These are phyloP conservation scores for Eruca vesicaria DNA, from an alignment of 441 rosid species.

Conservation along the genomic window DNA sequence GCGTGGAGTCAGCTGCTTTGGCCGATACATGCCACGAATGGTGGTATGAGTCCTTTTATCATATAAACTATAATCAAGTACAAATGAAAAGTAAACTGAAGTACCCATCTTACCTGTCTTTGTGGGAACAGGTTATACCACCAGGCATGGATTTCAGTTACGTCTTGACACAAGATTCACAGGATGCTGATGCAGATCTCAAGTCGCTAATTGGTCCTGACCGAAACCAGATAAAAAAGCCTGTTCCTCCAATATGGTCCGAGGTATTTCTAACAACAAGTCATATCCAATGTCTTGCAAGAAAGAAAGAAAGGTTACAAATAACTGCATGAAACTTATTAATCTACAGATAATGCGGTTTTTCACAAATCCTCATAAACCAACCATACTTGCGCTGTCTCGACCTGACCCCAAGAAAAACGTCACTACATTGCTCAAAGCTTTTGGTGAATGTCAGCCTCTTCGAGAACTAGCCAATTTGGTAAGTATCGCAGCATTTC, in stretches of 20 bases:
- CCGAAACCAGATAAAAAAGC: slow-evolving; percentile 60
- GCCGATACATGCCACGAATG: slow-evolving; percentile 91
- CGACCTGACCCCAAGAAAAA: slow-evolving; percentile 96
- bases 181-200: slow-evolving; percentile 75
- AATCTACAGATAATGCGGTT: slow-evolving; percentile 75
- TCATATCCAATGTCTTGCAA: neutral
- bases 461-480: slow-evolving; percentile 91
- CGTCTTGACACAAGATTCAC: slow-evolving; percentile 80
- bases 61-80: neutral
- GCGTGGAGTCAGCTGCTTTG: slow-evolving; percentile 93
- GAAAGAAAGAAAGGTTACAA: too few relatives aligned
- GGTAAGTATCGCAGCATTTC: slow-evolving; percentile 40
- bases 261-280: slow-evolving; percentile 51
- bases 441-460: slow-evolving; percentile 85
- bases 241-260: slow-evolving; percentile 86
- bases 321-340: slow-evolving; percentile 4
- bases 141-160: slow-evolving; percentile 99
- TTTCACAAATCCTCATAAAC: slow-evolving; percentile 93
- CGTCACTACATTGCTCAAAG: slow-evolving; percentile 86
- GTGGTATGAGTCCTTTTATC: slow-evolving; percentile 30
- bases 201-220: slow-evolving; percentile 71
- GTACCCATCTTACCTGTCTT: slow-evolving; percentile 22
- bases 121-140: slow-evolving; percentile 75
- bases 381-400: slow-evolving; percentile 86
- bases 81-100: neutral